phyloP scores from a whole-genome alignment of 176 grass and related monocot species.

The maize (Zea mays) region DNA sequence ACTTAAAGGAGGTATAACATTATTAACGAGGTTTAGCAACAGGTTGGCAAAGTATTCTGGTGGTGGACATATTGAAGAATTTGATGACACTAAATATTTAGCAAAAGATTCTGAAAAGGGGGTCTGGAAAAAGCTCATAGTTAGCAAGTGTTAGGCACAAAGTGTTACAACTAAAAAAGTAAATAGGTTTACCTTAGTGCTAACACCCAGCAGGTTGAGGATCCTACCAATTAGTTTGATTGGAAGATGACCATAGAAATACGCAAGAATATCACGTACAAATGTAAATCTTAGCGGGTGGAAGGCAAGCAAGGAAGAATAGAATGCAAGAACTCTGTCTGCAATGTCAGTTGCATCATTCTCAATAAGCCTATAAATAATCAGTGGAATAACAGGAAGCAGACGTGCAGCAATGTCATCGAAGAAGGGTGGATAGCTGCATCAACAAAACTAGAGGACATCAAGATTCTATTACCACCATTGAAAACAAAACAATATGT shows the following conservation, averaged over 20 bases:
- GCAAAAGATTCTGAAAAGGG: conserved; percentile 86
- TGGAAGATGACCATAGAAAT: conserved; percentile 92
- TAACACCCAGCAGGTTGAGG: conserved; percentile 76
- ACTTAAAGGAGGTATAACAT: conserved; percentile 93
- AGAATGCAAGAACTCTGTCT: conserved; percentile 83
- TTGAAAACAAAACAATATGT: conserved; percentile 12
- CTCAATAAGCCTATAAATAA: conserved; percentile 98
- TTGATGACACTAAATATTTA: conserved; percentile 63
- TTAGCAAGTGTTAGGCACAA: conserved; percentile 32
- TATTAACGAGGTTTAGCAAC: conserved; percentile 87
- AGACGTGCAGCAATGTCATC: conserved; percentile 95
- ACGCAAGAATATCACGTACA: conserved; percentile 97
- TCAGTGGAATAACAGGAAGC: conserved; percentile 81
- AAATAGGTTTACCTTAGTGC: conserved; percentile 72
- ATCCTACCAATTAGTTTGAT: conserved; percentile 82
- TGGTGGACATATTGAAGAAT: conserved; percentile 65
- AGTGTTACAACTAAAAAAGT: neutral
- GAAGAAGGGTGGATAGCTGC: conserved; percentile 92
- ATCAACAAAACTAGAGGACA: conserved; percentile 39
- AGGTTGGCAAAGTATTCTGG: conserved; percentile 93
- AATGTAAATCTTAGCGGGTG: conserved; percentile 96
- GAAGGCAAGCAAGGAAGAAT: conserved; percentile 79
- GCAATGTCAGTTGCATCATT: conserved; percentile 83
- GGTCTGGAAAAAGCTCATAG: conserved; percentile 54
- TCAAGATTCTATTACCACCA: conserved; percentile 33